These are phyloP conservation scores for Ceratobasidium sp. DNA, from an alignment of 1,284 basidiomycete species.

Conservation along the genomic window DNA sequence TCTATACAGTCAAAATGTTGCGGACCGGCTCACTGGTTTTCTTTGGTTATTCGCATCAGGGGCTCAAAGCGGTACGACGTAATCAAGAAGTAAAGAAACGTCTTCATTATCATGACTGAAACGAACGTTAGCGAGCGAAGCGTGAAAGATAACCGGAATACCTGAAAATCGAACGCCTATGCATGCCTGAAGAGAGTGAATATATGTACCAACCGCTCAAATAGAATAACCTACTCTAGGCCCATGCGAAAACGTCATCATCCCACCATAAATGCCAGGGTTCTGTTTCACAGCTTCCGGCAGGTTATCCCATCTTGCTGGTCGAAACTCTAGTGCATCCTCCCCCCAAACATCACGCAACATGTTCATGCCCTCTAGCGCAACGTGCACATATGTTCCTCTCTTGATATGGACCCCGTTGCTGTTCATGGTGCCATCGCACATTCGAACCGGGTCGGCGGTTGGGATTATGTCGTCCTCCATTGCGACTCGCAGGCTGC, in stretches of 20 bases:
- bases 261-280: constrained; percentile 76
- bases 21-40: constrained; percentile 70
- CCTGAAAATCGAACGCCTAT: constrained; percentile 69
- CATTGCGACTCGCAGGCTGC: constrained; percentile 76
- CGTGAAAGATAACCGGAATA: constrained; percentile 28
- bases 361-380: constrained; percentile 79
- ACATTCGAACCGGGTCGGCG: constrained; percentile 67
- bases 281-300: constrained; percentile 68
- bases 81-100: constrained; percentile 74
- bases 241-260: constrained; percentile 79
- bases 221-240: constrained; percentile 66
- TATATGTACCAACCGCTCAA: neutral
- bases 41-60: constrained; percentile 67
- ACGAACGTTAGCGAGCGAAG: neutral
- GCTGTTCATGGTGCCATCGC: constrained; percentile 59
- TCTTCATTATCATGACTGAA: constrained; percentile 64
- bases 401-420: constrained; percentile 67
- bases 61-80: constrained; percentile 69
- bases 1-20: neutral
- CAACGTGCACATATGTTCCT: constrained; percentile 77
- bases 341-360: constrained; percentile 79
- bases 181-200: constrained; percentile 57
- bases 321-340: constrained; percentile 80
- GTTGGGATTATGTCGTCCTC: constrained; percentile 79
- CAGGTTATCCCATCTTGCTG: constrained; percentile 79